Conservation (phyloP, 2,329 filamentous ascomycete genomes). For the Fusarium duplospermum region DNA sequence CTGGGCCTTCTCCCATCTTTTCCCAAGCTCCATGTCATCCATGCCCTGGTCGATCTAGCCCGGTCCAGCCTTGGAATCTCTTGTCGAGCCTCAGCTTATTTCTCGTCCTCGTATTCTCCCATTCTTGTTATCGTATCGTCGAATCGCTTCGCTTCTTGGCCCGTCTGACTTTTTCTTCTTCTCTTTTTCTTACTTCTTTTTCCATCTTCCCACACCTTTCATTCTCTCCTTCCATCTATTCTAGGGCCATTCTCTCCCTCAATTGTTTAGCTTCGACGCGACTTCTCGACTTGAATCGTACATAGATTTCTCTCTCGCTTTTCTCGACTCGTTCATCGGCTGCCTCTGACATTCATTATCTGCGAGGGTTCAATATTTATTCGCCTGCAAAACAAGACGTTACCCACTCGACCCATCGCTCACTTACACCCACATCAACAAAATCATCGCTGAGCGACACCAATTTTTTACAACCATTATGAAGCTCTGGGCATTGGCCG, state of each 20-base stretch:
- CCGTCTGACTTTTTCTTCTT: not conserved
- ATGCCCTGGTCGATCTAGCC: conserved; percentile 28
- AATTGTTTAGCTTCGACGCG: not conserved
- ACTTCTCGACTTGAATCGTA: not conserved
- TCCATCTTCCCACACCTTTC: not conserved
- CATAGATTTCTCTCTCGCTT: conserved; percentile 11
- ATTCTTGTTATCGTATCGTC: conserved; percentile 17
- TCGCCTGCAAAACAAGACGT: not conserved
- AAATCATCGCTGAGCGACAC: conserved; percentile 16
- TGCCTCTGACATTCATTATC: conserved; percentile 8
- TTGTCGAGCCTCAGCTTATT: conserved; percentile 35
- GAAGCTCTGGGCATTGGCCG: conserved; percentile 29
- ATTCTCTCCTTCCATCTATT: conserved; percentile 1
- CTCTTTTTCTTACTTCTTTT: not conserved
- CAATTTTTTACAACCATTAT: conserved; percentile 5
- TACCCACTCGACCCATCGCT: not conserved
- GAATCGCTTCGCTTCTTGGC: conserved; percentile 1
- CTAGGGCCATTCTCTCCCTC: not conserved
- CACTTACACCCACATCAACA: not conserved
- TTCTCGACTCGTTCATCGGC: not conserved
- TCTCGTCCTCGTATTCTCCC: conserved; percentile 35
- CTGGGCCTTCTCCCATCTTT: not conserved
- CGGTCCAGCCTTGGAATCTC: conserved; percentile 24
- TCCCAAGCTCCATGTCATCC: conserved; percentile 14
- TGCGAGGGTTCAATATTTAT: not conserved